phyloP scores from a whole-genome alignment of 1,284 basidiomycete species.

The Pulchroboletus neoregius region DNA sequence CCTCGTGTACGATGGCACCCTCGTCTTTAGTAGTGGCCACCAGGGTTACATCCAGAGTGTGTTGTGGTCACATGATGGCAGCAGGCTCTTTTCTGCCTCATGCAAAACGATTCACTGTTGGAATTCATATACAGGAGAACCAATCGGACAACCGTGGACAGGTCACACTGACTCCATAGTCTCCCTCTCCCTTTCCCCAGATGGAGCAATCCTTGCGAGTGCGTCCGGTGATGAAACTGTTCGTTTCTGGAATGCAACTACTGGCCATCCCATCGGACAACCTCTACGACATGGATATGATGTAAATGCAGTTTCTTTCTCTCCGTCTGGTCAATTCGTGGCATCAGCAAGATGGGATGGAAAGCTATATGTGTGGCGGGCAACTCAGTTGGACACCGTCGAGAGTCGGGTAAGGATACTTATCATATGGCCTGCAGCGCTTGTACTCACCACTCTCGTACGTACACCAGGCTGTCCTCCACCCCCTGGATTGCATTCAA shows the following conservation, averaged over 20 bases:
- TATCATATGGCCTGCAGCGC: too few species aligned
- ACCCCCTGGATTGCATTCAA: too few species aligned
- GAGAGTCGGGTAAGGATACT: too few species aligned
- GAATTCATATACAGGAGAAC: conserved; percentile 4
- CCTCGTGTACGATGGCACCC: too few species aligned
- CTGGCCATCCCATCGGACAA: not conserved
- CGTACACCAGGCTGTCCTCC: too few species aligned
- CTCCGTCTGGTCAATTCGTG: conserved; percentile 9
- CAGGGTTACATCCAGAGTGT: too few species aligned
- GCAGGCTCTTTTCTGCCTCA: not conserved
- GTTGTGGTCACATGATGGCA: conserved; percentile 3
- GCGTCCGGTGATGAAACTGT: conserved; percentile 8
- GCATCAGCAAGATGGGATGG: not conserved
- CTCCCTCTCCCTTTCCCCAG: conserved; percentile 8
- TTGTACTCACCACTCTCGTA: too few species aligned
- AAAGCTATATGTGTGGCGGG: conserved; percentile 7
- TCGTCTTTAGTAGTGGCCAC: too few species aligned
- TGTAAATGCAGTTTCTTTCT: conserved; percentile 2
- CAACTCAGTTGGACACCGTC: not conserved
- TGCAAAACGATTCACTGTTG: conserved; percentile 4
- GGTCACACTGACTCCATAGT: not conserved
- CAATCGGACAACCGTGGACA: not conserved
- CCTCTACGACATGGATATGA: conserved; percentile 3
- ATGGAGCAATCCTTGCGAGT: conserved; percentile 7
- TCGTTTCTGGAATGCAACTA: conserved; percentile 8